phyloP scores from a whole-genome alignment of 1,284 basidiomycete genomes.

The Inonotus obliquus region DNA sequence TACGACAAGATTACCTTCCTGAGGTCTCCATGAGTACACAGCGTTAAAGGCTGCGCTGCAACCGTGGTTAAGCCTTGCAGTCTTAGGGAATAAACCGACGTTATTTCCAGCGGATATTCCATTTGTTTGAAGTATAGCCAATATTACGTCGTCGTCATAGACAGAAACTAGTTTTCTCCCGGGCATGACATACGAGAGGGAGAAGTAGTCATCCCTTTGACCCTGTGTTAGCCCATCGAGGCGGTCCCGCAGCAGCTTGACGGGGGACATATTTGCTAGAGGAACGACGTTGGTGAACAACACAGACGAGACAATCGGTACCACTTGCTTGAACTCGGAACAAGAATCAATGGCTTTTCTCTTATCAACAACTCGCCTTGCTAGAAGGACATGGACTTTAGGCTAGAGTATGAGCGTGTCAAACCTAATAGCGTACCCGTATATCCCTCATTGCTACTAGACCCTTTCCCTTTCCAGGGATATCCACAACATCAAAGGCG shows the following conservation, averaged over 20 bases:
- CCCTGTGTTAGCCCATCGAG: constrained; percentile 31
- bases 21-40: constrained; percentile 52
- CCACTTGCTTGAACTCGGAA: constrained; percentile 43
- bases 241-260: constrained; percentile 34
- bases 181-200: constrained; percentile 51
- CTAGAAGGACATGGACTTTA: constrained; percentile 26
- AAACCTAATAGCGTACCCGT: constrained; percentile 22
- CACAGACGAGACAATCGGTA: neutral
- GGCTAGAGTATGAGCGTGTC: too few species aligned
- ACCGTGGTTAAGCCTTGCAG: constrained; percentile 61
- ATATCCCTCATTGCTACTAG: constrained; percentile 37
- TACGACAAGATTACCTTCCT: constrained; percentile 43
- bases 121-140: constrained; percentile 64
- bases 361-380: constrained; percentile 53
- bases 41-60: constrained; percentile 60
- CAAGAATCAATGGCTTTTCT: constrained; percentile 49
- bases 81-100: constrained; percentile 55
- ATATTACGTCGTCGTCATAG: constrained; percentile 37
- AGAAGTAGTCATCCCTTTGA: constrained; percentile 39
- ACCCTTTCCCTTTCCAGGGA: constrained; percentile 39
- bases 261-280: constrained; percentile 41
- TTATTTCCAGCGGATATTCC: constrained; percentile 47
- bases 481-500: constrained; percentile 30
- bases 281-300: neutral
- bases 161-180: constrained; percentile 34